Evolutionary conservation across 1,284 basidiomycete species (phyloP).

Genomic region (Pulveroboletus sp.): DNA sequence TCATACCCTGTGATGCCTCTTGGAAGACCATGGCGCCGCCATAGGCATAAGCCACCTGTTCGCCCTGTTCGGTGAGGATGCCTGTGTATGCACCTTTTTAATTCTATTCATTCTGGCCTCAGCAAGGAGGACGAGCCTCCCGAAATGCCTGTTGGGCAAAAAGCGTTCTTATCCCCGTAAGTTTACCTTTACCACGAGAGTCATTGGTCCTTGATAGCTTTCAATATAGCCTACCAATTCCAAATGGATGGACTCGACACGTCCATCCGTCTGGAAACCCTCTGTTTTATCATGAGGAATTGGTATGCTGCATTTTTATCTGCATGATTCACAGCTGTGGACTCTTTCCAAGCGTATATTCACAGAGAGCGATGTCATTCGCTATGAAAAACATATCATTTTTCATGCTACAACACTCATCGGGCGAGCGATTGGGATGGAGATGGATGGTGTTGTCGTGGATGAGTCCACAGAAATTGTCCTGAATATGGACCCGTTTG

Average conservation of each 20-base stretch:
- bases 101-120: background rate
- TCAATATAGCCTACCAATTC: constrained; percentile 4
- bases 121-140: background rate
- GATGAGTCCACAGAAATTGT: constrained; percentile 19
- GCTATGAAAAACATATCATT: background rate
- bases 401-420: constrained; percentile 1
- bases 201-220: background rate
- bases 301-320: constrained; percentile 1
- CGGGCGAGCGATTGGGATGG: background rate
- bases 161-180: constrained; percentile 1
- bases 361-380: constrained; percentile 16
- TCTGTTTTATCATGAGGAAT: constrained; percentile 10
- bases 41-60: background rate
- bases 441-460: constrained; percentile 3
- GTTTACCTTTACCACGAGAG: background rate
- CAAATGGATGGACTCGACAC: constrained; percentile 4
- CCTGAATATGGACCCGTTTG: constrained; percentile 8
- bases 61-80: constrained; percentile 1
- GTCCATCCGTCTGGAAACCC: constrained; percentile 20
- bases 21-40: constrained; percentile 10
- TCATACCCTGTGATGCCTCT: constrained; percentile 12
- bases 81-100: background rate
- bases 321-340: background rate
- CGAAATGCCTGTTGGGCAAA: constrained; percentile 11
- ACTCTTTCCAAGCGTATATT: constrained; percentile 17